These are phyloP conservation scores for Taphrina sp. DNA, from an alignment of 1,139 yeast genomes.

Conservation along the genomic window DNA sequence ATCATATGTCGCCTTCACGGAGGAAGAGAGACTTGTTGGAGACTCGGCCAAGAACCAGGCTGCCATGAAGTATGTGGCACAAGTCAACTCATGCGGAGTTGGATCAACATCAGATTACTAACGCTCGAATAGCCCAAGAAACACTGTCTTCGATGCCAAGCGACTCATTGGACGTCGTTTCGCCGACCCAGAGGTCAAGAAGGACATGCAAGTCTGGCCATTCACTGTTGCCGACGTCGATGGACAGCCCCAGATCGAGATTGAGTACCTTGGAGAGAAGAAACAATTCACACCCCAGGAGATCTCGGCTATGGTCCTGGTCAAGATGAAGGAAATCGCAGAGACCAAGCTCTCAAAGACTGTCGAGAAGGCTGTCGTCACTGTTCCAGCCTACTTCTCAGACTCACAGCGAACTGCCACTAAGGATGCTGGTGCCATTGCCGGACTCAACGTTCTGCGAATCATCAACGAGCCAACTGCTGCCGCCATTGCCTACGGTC, in stretches of 20 bases:
- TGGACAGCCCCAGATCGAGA: conserved; percentile 87
- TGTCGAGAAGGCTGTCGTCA: conserved; percentile 85
- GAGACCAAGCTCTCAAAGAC: conserved; percentile 84
- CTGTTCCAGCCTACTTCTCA: conserved; percentile 94
- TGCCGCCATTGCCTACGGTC: conserved; percentile 97
- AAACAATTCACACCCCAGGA: conserved; percentile 94
- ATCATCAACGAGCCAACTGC: conserved; percentile 96
- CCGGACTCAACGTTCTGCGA: conserved; percentile 91
- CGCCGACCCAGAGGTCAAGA: conserved; percentile 83
- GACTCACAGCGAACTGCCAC: conserved; percentile 97
- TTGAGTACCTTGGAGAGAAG: conserved; percentile 89
- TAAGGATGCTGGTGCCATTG: conserved; percentile 95
- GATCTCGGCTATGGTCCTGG: conserved; percentile 88
- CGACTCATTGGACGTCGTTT: conserved; percentile 94
- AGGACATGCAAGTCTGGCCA: conserved; percentile 94
- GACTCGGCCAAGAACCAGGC: conserved; percentile 99
- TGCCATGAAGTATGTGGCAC: conserved; percentile 57
- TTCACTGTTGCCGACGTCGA: conserved; percentile 82
- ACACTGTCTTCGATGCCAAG: conserved; percentile 95
- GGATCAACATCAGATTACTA: not conserved
- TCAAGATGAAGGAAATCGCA: conserved; percentile 94
- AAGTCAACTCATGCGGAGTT: too few relatives aligned
- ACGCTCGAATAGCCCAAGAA: conserved; percentile 88
- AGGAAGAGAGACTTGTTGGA: conserved; percentile 97
- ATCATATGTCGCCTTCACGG: conserved; percentile 95